phyloP scores from a whole-genome alignment of 106 monocot species.

The Dendrobium chrysotoxum region DNA sequence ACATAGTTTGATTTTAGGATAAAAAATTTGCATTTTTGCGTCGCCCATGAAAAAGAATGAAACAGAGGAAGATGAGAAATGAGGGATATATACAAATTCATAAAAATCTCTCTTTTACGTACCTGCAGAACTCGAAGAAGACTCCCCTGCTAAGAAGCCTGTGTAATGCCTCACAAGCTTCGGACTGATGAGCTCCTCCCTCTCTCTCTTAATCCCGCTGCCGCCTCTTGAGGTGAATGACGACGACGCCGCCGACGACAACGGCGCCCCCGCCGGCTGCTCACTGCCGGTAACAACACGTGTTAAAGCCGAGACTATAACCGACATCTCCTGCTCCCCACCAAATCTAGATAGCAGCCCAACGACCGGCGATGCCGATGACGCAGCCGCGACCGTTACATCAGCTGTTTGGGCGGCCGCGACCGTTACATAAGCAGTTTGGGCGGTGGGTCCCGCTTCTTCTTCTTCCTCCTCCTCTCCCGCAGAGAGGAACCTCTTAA shows the following conservation, averaged over 20 bases:
- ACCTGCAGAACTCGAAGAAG: neutral
- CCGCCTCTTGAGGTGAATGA: neutral
- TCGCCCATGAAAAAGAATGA: neutral
- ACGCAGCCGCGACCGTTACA: neutral
- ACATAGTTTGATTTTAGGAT: neutral
- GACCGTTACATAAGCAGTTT: neutral
- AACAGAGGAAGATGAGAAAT: neutral
- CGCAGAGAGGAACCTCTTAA: constrained; percentile 12
- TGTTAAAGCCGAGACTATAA: constrained; percentile 55
- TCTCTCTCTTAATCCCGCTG: constrained; percentile 20
- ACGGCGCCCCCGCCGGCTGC: neutral
- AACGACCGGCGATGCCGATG: neutral
- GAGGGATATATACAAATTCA: neutral
- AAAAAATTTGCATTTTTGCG: neutral
- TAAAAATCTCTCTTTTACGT: neutral
- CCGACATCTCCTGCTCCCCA: constrained; percentile 29
- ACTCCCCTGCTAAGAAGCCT: constrained; percentile 13
- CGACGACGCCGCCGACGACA: neutral
- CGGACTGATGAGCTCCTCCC: constrained; percentile 13
- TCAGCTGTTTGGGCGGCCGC: neutral
- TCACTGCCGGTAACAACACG: constrained; percentile 22
- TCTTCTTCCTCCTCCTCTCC: constrained; percentile 5
- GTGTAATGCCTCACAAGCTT: constrained; percentile 10
- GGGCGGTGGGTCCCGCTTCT: constrained; percentile 7
- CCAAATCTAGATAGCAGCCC: neutral